These are phyloP conservation scores for Globisporangium middletonii DNA, from an alignment of 352 stramenopile genomes.

Conservation along the genomic window DNA sequence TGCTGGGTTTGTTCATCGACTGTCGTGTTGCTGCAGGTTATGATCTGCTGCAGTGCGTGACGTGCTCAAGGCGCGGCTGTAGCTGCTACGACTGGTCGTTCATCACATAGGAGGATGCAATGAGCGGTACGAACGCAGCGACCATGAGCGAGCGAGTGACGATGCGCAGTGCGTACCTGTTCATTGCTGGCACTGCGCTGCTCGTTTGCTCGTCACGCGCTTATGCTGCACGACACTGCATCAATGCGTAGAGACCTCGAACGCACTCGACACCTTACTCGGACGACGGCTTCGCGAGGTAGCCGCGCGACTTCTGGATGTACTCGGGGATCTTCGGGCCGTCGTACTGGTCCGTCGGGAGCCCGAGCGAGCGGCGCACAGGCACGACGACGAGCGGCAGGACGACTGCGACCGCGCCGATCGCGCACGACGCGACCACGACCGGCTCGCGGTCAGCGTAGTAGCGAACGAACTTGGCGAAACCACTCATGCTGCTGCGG, in stretches of 20 bases:
- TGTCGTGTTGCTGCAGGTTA: too few relatives aligned
- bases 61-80: too few relatives aligned
- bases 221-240: neutral
- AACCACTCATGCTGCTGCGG: constrained; percentile 12
- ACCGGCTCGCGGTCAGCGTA: constrained; percentile 84
- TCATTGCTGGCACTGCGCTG: neutral
- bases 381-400: constrained; percentile 79
- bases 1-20: too few relatives aligned
- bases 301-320: constrained; percentile 69
- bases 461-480: constrained; percentile 77
- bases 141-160: too few relatives aligned
- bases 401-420: constrained; percentile 60
- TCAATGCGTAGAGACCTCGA: constrained; percentile 11
- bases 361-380: constrained; percentile 74
- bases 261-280: constrained; percentile 15
- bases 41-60: too few relatives aligned
- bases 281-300: constrained; percentile 35
- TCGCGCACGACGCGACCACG: constrained; percentile 76
- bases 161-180: neutral
- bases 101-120: too few relatives aligned
- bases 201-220: neutral
- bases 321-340: constrained; percentile 70
- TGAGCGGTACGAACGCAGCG: too few relatives aligned
- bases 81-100: too few relatives aligned
- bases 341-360: constrained; percentile 88